These are phyloP conservation scores for Amylocystis lapponica DNA, from an alignment of 768 basidiomycete genomes.

Conservation along the genomic window DNA sequence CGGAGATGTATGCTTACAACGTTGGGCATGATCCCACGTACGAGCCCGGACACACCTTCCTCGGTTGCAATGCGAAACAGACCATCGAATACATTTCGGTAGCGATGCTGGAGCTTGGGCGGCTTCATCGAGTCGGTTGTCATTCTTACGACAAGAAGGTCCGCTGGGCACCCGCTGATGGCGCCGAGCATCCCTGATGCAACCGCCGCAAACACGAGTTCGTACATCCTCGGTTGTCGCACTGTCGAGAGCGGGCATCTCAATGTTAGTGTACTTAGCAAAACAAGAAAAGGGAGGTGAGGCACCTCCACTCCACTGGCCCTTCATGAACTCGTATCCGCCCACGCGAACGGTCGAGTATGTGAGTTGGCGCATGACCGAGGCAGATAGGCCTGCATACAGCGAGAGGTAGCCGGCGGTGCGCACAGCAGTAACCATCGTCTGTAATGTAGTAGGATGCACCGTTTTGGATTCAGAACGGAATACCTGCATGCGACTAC, in stretches of 20 bases:
- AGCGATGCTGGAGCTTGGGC: conserved; percentile 66
- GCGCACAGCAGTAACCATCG: no score
- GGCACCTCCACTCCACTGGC: no score
- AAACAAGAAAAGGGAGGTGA: no score
- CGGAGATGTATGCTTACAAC: conserved; percentile 38
- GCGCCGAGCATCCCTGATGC: no score
- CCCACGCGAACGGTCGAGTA: conserved; percentile 85
- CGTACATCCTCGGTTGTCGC: no score
- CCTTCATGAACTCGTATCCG: conserved; percentile 73
- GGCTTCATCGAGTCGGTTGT: conserved; percentile 78
- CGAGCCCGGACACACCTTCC: conserved; percentile 69
- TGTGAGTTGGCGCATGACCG: conserved; percentile 83
- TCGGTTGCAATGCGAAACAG: conserved; percentile 55
- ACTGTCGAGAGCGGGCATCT: no score
- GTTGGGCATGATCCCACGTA: conserved; percentile 74
- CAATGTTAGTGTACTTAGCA: no score
- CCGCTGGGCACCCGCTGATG: no score
- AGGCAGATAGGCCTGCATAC: conserved; percentile 78
- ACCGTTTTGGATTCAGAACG: no score
- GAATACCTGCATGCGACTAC: no score
- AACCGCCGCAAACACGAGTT: conserved; percentile 78
- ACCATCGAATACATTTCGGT: conserved; percentile 70
- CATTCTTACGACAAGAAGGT: conserved; percentile 79
- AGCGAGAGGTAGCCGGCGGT: no score
- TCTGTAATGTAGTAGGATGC: no score